These are phyloP conservation scores for Biancaea sappan DNA, from an alignment of 306 rosid genomes.

Conservation along the genomic window DNA sequence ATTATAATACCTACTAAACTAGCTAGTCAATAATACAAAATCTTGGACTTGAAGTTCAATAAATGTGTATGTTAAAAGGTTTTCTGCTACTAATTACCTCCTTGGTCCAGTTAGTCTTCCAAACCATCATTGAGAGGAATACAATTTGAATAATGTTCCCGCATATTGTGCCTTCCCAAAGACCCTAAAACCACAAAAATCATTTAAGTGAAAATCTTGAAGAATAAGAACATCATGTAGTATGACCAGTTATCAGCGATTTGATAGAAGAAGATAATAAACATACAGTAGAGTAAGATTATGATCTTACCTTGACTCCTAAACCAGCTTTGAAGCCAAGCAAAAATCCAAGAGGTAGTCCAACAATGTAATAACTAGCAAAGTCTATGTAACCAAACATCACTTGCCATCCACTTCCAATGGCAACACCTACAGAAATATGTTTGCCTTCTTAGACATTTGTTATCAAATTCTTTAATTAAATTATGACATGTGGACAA, in stretches of 20 bases:
- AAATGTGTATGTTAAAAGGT: too few species aligned
- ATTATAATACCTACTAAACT: too few species aligned
- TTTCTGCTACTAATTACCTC: slow-evolving; percentile 40
- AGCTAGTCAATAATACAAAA: too few species aligned
- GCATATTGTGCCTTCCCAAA: slow-evolving; percentile 52
- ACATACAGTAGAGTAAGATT: too few species aligned
- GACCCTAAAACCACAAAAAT: slow-evolving; percentile 35
- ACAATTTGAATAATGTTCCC: slow-evolving; percentile 48
- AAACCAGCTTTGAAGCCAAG: slow-evolving; percentile 39
- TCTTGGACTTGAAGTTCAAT: neutral
- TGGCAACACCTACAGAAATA: slow-evolving; percentile 48
- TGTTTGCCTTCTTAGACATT: too few species aligned
- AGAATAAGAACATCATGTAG: neutral
- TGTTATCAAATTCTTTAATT: too few species aligned
- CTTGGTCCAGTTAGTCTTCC: slow-evolving; percentile 55
- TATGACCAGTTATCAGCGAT: neutral
- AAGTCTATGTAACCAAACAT: slow-evolving; percentile 60
- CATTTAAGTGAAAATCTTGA: neutral
- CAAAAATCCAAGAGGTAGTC: slow-evolving; percentile 51
- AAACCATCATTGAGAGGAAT: slow-evolving; percentile 36
- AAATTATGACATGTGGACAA: too few species aligned
- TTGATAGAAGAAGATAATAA: neutral
- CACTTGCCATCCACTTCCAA: slow-evolving; percentile 71
- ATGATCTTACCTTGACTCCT: slow-evolving; percentile 56
- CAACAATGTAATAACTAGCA: slow-evolving; percentile 56